Evolutionary conservation across 2,329 filamentous ascomycete genomes (phyloP), one percentile per base, ranked within the genome.

Genomic region (Aspergillus puulaauensis): DNA sequence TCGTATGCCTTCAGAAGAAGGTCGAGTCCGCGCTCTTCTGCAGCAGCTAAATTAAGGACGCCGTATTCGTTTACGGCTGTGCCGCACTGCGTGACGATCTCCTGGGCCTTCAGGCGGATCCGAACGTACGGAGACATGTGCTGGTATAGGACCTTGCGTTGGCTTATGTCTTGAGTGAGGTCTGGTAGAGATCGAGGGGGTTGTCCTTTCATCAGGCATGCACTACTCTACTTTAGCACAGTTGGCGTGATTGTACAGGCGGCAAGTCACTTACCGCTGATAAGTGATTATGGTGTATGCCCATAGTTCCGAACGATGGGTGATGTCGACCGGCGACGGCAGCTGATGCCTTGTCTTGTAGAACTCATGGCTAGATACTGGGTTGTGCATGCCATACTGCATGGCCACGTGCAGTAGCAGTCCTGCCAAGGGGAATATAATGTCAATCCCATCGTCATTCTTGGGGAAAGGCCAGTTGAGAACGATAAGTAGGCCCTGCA

Each of bases 321-420:
- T 63, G 37, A 77, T 68, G 43, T 77, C 75, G 3, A 65, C 62
- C n/a, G 73, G 71, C 1, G 68, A 70, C 3, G 68, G 64, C 0
- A 65, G 63, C 4, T 67, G 65, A 8, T 72, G 64, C 40, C 70
- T 74, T 14, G 68, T 65, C 39, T 69, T 70, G 11, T 70, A 72
- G 52, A 77, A 78, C 27, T 78, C 76, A 52, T 78, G 75, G 54
- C 73, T 75, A 3, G 75, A 74, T 62, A 75, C 71, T 0, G 76
- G 76, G 7, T 77, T 73, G 57, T 78, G 76, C 7, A 77, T 61
- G 0, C 75, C 76, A 49, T 77, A 73, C 59, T 75, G 73, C 73
- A 77, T 78, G 12, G 75, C 75, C 47, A 76, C 68, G 49, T 78
- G 75, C n/a, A 78, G 47, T 12, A 77, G 56, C 51, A 73, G 66